Conservation (phyloP, 2,329 filamentous ascomycete genomes). For the Penicillium sp. region DNA sequence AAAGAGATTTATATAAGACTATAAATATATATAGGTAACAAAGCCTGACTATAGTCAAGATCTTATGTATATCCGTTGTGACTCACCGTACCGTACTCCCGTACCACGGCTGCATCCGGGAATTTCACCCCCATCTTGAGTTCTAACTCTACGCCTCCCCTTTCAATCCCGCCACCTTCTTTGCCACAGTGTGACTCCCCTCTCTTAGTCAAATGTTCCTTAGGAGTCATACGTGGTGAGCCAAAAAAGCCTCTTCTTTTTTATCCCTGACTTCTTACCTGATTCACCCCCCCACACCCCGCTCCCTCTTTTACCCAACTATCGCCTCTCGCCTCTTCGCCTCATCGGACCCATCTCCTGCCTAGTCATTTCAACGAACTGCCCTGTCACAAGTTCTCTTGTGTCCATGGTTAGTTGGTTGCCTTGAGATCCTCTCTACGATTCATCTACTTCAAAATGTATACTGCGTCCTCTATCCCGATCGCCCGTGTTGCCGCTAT, state of each 20-base stretch:
- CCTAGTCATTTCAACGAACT: conserved; percentile 8
- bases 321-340: conserved; percentile 3
- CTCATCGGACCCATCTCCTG: conserved; percentile 1
- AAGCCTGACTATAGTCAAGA: not conserved
- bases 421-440: conserved; percentile 21
- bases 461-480: conserved; percentile 36
- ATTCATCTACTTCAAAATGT: conserved; percentile 35
- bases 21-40: too few relatives aligned
- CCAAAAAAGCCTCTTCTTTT: conserved; percentile 10
- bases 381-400: conserved; percentile 24
- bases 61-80: not conserved
- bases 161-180: conserved; percentile 1
- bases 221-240: conserved; percentile 17
- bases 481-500: conserved; percentile 36
- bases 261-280: too few relatives aligned
- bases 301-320: not conserved
- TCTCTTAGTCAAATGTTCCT: conserved; percentile 19
- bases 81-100: not conserved
- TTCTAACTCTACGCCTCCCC: conserved; percentile 1
- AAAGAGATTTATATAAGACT: too few relatives aligned
- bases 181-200: conserved; percentile 15
- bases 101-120: conserved; percentile 5
- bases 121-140: not conserved
- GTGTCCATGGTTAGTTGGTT: conserved; percentile 32
- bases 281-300: not conserved